These are phyloP conservation scores for Linnemannia hyalina DNA, from an alignment of 192 early-diverging fungal species.

Conservation along the genomic window DNA sequence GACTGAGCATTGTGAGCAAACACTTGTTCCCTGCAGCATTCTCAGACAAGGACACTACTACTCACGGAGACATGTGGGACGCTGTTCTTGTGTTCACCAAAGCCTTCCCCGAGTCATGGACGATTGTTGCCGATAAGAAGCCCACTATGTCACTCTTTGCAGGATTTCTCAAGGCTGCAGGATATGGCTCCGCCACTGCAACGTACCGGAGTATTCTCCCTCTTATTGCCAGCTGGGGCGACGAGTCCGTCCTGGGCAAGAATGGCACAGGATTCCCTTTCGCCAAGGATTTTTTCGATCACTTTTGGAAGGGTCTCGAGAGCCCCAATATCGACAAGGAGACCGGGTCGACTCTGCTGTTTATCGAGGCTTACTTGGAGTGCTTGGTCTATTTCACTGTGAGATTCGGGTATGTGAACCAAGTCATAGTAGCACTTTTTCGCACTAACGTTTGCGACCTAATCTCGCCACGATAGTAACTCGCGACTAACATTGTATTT, in stretches of 20 bases:
- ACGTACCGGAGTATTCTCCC: slow-evolving; percentile 86
- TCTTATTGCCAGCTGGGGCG: slow-evolving; percentile 63
- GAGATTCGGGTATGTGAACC: slow-evolving; percentile 52
- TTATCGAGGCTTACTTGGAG: slow-evolving; percentile 75
- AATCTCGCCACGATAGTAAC: neutral
- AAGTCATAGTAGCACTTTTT: neutral
- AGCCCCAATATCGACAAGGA: slow-evolving; percentile 63
- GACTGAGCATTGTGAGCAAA: slow-evolving; percentile 63
- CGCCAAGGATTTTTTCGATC: slow-evolving; percentile 70
- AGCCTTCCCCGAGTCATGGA: slow-evolving; percentile 76
- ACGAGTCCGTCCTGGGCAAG: slow-evolving; percentile 46
- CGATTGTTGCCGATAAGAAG: slow-evolving; percentile 66
- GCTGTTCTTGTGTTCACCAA: slow-evolving; percentile 84
- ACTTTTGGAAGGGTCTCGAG: slow-evolving; percentile 70
- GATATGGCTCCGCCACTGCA: slow-evolving; percentile 72
- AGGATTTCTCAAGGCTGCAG: slow-evolving; percentile 75
- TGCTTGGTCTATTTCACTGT: slow-evolving; percentile 71
- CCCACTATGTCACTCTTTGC: slow-evolving; percentile 73
- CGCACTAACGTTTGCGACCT: neutral
- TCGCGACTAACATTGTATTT: neutral
- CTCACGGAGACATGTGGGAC: slow-evolving; percentile 90
- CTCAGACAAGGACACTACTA: slow-evolving; percentile 77
- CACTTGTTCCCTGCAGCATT: slow-evolving; percentile 77
- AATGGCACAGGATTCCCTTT: slow-evolving; percentile 58
- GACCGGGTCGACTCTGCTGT: slow-evolving; percentile 53